These are phyloP conservation scores for Fonsecaea monophora DNA, from an alignment of 2,329 filamentous ascomycete genomes.

Conservation along the genomic window DNA sequence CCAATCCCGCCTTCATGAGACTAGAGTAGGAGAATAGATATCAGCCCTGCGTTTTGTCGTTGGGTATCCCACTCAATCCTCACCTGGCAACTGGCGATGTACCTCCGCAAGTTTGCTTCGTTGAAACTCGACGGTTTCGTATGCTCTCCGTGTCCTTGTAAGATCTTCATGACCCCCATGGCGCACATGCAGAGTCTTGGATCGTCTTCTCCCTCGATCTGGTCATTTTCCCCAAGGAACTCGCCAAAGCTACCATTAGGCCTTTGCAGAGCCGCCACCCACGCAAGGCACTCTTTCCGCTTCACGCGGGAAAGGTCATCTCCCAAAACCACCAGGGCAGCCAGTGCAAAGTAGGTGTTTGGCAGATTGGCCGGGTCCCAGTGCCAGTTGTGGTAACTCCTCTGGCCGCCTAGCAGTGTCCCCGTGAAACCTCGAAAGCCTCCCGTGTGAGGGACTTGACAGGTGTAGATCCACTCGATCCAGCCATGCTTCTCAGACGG, in stretches of 20 bases:
- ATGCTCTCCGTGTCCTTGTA: conserved; percentile 65
- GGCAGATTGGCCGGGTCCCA: conserved; percentile 84
- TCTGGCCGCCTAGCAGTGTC: conserved; percentile 61
- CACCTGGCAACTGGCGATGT: conserved; percentile 72
- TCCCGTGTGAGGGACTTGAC: conserved; percentile 78
- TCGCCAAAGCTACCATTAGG: conserved; percentile 91
- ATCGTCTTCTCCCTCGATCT: conserved; percentile 68
- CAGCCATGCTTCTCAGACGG: conserved; percentile 47
- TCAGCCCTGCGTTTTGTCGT: conserved; percentile 14
- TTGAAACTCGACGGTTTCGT: conserved; percentile 73
- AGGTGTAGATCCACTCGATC: conserved; percentile 79
- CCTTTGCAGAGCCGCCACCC: conserved; percentile 79
- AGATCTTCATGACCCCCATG: conserved; percentile 78
- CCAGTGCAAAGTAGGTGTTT: conserved; percentile 86
- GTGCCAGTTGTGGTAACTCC: conserved; percentile 59
- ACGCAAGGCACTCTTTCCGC: conserved; percentile 70
- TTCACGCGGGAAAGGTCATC: conserved; percentile 71
- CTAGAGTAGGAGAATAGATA: conserved; percentile 49
- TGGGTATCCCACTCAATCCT: conserved; percentile 20
- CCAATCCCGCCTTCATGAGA: conserved; percentile 85
- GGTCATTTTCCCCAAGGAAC: conserved; percentile 65
- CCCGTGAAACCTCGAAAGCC: conserved; percentile 87
- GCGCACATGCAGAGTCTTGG: conserved; percentile 89
- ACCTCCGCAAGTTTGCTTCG: conserved; percentile 70
- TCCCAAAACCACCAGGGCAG: conserved; percentile 71